Evolutionary conservation across 495 filamentous ascomycete genomes (phyloP).

Genomic region (Neurospora cerealis): DNA sequence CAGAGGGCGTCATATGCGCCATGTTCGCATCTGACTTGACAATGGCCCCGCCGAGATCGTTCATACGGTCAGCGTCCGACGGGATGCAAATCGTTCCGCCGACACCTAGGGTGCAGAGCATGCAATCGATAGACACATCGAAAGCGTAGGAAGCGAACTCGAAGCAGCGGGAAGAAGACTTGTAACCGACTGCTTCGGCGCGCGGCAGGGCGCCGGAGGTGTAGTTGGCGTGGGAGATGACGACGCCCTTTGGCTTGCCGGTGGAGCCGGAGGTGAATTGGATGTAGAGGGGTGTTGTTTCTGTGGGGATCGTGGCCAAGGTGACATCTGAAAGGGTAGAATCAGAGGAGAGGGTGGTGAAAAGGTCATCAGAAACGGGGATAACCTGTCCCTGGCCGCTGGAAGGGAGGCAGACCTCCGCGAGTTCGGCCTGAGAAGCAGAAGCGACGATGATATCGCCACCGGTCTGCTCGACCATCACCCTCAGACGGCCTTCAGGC

Average conservation of each 20-base stretch:
- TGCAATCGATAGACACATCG: conserved; percentile 41
- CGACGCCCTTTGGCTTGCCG: conserved; percentile 37
- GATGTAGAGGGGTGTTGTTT: conserved; percentile 27
- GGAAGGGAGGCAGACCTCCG: conserved; percentile 16
- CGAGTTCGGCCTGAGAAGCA: conserved; percentile 19
- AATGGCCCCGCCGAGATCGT: conserved; percentile 32
- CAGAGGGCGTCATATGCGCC: conserved; percentile 44
- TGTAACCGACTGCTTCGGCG: conserved; percentile 29
- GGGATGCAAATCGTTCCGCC: conserved; percentile 60
- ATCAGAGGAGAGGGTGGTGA: not conserved
- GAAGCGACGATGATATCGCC: conserved; percentile 47
- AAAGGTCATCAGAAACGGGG: conserved; percentile 3
- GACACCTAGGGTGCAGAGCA: conserved; percentile 36
- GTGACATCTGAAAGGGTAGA: not conserved
- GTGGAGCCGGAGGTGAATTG: conserved; percentile 42
- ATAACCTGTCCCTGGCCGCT: conserved; percentile 10
- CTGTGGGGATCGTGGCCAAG: conserved; percentile 17
- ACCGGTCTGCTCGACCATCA: conserved; percentile 41
- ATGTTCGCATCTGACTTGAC: conserved; percentile 27
- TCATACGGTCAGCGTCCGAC: conserved; percentile 38
- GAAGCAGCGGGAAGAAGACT: conserved; percentile 28
- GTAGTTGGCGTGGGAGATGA: conserved; percentile 33
- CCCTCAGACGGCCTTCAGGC: conserved; percentile 38
- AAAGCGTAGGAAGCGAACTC: conserved; percentile 45
- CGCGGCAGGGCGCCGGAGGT: conserved; percentile 32